These are phyloP conservation scores for Paradendryphiella salina DNA, from an alignment of 2,329 filamentous ascomycete species.

Conservation along the genomic window DNA sequence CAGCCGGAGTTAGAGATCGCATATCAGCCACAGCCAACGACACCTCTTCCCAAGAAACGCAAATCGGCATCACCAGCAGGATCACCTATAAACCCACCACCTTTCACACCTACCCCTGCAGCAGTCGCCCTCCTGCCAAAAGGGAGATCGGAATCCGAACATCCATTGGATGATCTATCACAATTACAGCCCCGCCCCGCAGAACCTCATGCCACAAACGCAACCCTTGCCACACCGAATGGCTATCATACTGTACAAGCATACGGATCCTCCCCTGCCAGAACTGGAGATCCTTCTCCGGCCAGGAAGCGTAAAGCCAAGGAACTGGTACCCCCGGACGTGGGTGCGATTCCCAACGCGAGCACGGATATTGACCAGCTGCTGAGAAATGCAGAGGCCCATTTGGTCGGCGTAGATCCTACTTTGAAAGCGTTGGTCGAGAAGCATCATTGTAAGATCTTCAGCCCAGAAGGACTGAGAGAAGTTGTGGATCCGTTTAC, in stretches of 20 bases:
- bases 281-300: constrained; percentile 38
- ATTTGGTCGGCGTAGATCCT: constrained; percentile 73
- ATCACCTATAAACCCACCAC: constrained; percentile 27
- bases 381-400: constrained; percentile 72
- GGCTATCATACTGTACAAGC: constrained; percentile 63
- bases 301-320: constrained; percentile 50
- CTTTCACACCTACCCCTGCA: constrained; percentile 53
- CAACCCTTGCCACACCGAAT: constrained; percentile 70
- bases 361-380: constrained; percentile 69
- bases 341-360: constrained; percentile 36
- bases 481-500: constrained; percentile 89
- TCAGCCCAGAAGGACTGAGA: constrained; percentile 78
- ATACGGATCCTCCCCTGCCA: constrained; percentile 45
- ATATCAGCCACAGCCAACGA: constrained; percentile 27
- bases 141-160: constrained; percentile 13
- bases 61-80: constrained; percentile 13
- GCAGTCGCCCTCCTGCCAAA: constrained; percentile 52
- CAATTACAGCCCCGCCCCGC: constrained; percentile 58
- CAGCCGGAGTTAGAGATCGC: constrained; percentile 14
- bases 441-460: constrained; percentile 74
- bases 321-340: constrained; percentile 45
- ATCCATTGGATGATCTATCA: constrained; percentile 32
- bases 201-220: constrained; percentile 68
- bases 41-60: constrained; percentile 39
- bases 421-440: constrained; percentile 73